Evolutionary conservation across 2,329 filamentous ascomycete species (phyloP).

Genomic region (Apiospora marii): DNA sequence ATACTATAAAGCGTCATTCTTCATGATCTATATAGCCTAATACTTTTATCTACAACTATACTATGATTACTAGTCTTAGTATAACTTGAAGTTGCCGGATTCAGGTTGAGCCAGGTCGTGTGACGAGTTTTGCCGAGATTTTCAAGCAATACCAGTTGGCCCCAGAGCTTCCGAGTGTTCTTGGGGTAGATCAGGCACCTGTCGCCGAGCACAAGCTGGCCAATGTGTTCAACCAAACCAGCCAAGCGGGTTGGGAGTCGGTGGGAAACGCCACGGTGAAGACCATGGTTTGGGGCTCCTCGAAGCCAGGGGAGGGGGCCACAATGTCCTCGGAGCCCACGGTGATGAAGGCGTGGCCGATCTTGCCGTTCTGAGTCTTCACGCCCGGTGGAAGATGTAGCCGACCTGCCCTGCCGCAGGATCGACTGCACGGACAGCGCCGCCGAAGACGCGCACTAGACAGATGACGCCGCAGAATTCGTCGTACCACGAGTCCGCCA

Average conservation of each 20-base stretch:
- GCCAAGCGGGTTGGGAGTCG: constrained; percentile 87
- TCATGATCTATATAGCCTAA: too few relatives aligned
- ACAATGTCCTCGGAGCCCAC: constrained; percentile 79
- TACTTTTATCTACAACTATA: too few relatives aligned
- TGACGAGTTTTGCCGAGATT: too few relatives aligned
- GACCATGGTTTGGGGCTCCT: constrained; percentile 98
- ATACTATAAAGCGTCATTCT: too few relatives aligned
- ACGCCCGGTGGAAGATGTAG: constrained; percentile 96
- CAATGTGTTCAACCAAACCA: constrained; percentile 94
- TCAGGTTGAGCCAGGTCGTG: too few relatives aligned
- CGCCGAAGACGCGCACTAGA: constrained; percentile 90
- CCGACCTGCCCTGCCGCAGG: constrained; percentile 93
- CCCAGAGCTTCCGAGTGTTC: constrained; percentile 94
- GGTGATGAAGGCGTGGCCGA: constrained; percentile 93
- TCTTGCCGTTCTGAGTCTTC: constrained; percentile 96
- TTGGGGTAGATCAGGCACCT: constrained; percentile 93
- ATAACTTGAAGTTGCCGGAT: too few relatives aligned
- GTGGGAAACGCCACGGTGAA: constrained; percentile 97
- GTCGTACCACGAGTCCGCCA: constrained; percentile 99
- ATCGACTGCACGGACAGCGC: constrained; percentile 78
- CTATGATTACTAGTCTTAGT: too few relatives aligned
- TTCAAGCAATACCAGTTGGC: too few relatives aligned
- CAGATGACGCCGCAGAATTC: constrained; percentile 93
- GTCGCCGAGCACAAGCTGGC: constrained; percentile 92
- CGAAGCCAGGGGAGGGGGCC: constrained; percentile 86